These are phyloP conservation scores for Leucocoprinus leucothites DNA, from an alignment of 768 basidiomycete species.

Conservation along the genomic window DNA sequence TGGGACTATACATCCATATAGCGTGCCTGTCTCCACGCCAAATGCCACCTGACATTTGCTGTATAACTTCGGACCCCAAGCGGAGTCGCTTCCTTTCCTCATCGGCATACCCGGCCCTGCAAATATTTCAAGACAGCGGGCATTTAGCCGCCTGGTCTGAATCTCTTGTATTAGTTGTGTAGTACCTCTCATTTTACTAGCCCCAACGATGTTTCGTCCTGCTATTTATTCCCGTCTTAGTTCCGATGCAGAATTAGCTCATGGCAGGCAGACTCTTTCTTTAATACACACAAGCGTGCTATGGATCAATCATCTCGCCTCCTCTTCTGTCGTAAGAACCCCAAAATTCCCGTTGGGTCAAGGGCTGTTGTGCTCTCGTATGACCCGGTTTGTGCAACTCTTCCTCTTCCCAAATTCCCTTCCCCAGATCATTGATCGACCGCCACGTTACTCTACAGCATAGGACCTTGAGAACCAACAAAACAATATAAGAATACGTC, in stretches of 20 bases:
- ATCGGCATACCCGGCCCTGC: constrained; percentile 4
- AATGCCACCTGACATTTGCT: constrained; percentile 8
- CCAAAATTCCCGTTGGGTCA: background rate
- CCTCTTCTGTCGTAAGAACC: background rate
- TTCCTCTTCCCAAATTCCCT: background rate
- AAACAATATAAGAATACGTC: constrained; percentile 18
- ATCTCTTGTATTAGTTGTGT: too few species aligned
- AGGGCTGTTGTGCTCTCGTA: too few species aligned
- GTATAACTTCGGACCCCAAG: background rate
- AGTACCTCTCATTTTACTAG: background rate
- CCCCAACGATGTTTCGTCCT: background rate
- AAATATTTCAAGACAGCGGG: background rate
- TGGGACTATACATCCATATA: background rate
- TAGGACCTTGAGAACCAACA: constrained; percentile 37
- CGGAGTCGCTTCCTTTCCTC: background rate
- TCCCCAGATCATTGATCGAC: background rate
- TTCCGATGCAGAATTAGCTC: background rate
- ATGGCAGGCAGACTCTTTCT: background rate
- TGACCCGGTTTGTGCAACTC: too few species aligned
- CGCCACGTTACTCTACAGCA: constrained; percentile 30
- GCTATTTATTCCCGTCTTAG: background rate
- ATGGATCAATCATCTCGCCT: background rate
- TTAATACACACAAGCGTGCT: constrained; percentile 4
- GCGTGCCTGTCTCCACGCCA: background rate
- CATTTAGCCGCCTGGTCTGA: constrained; percentile 1